Evolutionary conservation across 305 asterid species (phyloP).

Genomic region (Solanum chacoense): DNA sequence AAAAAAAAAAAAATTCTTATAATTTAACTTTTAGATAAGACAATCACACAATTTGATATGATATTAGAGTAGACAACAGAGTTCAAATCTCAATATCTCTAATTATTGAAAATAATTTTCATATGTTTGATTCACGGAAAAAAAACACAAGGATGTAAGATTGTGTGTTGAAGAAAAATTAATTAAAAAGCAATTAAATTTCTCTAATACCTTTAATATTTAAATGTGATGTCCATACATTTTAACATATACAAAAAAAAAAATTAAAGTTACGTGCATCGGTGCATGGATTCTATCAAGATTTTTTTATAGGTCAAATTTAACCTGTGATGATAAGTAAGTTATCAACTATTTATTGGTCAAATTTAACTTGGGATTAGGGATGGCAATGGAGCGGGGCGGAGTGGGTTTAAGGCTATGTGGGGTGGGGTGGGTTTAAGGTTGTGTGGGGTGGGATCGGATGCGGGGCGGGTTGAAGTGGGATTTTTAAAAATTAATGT

Average conservation of each 20-base stretch:
- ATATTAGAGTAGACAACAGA: neutral
- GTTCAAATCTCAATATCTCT: neutral
- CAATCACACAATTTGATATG: neutral
- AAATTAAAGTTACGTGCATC: neutral
- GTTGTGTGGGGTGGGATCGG: no score
- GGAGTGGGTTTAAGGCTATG: no score
- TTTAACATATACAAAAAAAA: neutral
- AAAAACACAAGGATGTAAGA: neutral
- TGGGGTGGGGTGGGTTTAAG: no score
- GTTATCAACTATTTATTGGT: neutral
- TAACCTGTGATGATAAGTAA: neutral
- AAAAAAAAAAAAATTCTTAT: neutral
- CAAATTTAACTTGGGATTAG: no score
- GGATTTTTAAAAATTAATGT: no score
- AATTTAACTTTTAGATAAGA: neutral
- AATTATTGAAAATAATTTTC: neutral
- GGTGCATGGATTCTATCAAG: neutral
- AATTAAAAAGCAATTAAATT: neutral
- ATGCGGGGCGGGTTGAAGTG: no score
- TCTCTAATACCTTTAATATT: neutral
- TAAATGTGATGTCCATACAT: neutral
- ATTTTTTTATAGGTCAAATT: neutral
- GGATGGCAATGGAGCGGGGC: no score
- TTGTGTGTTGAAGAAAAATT: neutral
- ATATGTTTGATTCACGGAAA: neutral